Conservation (phyloP, 2,329 filamentous ascomycete genomes). For the Aspergillus novoparasiticus region DNA sequence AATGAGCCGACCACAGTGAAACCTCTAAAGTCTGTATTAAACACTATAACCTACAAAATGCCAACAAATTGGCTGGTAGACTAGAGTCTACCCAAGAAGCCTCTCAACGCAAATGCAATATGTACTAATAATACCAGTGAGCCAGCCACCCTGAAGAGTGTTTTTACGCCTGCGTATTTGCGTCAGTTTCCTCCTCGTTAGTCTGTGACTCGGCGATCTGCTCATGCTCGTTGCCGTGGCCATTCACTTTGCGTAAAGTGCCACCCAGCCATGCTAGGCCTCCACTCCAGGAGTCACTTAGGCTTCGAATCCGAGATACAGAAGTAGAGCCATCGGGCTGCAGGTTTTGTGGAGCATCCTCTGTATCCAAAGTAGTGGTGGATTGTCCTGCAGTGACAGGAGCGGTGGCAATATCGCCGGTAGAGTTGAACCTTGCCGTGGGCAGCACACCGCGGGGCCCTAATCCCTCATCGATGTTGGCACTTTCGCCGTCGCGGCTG, state of each 20-base stretch:
- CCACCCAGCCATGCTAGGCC: constrained; percentile 40
- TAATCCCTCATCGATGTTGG: constrained; percentile 21
- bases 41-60: not conserved
- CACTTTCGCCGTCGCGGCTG: constrained; percentile 20
- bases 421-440: constrained; percentile 30
- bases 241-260: constrained; percentile 28
- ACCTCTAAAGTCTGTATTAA: not conserved
- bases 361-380: constrained; percentile 25
- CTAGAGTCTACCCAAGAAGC: not conserved
- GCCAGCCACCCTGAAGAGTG: constrained; percentile 7
- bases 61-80: constrained; percentile 2
- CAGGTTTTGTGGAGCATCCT: constrained; percentile 12
- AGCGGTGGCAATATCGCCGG: constrained; percentile 23
- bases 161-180: constrained; percentile 10
- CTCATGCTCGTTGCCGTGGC: constrained; percentile 1
- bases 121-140: constrained; percentile 12
- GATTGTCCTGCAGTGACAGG: constrained; percentile 24
- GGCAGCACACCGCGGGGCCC: constrained; percentile 25
- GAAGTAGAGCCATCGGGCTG: constrained; percentile 22
- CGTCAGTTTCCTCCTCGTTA: not conserved
- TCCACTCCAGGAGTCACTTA: constrained; percentile 42
- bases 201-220: constrained; percentile 6
- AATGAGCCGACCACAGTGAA: not conserved
- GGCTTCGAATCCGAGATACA: constrained; percentile 34
- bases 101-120: constrained; percentile 1